Evolutionary conservation across 768 basidiomycete species (phyloP).

Genomic region (Kwoniella bestiolae): DNA sequence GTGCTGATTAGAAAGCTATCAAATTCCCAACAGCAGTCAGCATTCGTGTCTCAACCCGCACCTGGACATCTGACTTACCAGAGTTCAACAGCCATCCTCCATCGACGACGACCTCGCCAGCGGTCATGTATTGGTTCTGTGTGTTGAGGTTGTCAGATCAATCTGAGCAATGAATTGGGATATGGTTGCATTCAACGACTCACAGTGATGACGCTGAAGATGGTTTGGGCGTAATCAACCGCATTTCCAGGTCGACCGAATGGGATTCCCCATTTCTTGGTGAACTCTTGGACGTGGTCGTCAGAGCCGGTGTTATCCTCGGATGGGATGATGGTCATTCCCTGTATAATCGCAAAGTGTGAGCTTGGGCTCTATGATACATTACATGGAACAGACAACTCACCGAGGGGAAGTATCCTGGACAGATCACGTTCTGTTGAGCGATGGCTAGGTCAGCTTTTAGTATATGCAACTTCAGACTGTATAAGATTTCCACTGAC

Average conservation of each 20-base stretch:
- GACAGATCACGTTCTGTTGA: conserved; percentile 34
- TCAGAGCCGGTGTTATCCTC: conserved; percentile 24
- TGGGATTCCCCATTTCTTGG: conserved; percentile 44
- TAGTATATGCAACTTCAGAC: no score
- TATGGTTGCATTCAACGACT: background rate
- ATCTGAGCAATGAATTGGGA: background rate
- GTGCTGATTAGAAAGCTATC: background rate
- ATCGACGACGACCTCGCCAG: conserved; percentile 48
- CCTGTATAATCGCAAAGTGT: conserved; percentile 7
- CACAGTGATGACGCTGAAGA: conserved; percentile 44
- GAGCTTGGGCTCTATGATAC: conserved; percentile 6
- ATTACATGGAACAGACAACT: conserved; percentile 10
- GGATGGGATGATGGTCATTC: conserved; percentile 36
- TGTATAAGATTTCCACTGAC: no score
- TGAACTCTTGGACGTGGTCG: conserved; percentile 22
- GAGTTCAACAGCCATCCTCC: conserved; percentile 50
- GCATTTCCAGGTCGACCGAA: conserved; percentile 51
- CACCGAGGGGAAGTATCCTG: conserved; percentile 53
- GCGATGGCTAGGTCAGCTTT: no score
- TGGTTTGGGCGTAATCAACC: conserved; percentile 48
- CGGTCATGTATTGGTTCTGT: conserved; percentile 52
- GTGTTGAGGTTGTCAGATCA: background rate
- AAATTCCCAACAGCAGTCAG: background rate
- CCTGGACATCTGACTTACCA: conserved; percentile 16
- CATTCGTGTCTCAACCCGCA: no score